A percentile compares a stretch with the other conserved stretches of the same genome.
Conservation (phyloP, 768 basidiomycete species). For the Dioszegia crocea region DNA sequence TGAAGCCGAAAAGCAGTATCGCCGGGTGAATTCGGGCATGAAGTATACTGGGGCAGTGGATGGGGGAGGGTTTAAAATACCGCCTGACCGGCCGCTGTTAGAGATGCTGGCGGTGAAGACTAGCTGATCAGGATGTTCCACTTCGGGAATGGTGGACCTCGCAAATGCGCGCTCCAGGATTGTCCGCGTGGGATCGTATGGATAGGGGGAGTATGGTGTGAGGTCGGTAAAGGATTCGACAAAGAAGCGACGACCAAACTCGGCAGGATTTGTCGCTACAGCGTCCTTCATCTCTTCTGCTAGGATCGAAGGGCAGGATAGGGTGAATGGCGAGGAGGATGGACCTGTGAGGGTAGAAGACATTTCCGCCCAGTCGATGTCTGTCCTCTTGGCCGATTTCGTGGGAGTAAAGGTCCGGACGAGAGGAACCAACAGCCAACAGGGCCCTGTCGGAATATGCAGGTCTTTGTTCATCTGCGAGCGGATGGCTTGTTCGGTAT, state of each 20-base stretch:
- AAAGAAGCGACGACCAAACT: slow-evolving; percentile 27
- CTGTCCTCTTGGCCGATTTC: neutral
- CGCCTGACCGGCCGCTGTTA: slow-evolving; percentile 13
- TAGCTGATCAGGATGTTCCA: slow-evolving; percentile 5
- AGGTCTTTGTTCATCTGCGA: slow-evolving; percentile 17
- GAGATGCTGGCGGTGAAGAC: slow-evolving; percentile 20
- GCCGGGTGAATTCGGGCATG: slow-evolving; percentile 20
- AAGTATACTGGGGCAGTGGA: neutral
- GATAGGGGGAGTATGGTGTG: slow-evolving; percentile 19
- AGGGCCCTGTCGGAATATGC: slow-evolving; percentile 4
- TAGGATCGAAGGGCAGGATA: neutral
- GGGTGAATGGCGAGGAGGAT: slow-evolving; percentile 9
- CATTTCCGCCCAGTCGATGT: slow-evolving; percentile 36
- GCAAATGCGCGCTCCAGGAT: slow-evolving; percentile 8
- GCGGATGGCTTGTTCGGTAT: slow-evolving; percentile 22
- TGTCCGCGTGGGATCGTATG: slow-evolving; percentile 3
- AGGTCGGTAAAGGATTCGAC: slow-evolving; percentile 17
- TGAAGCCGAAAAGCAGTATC: slow-evolving; percentile 25
- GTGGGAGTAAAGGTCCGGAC: slow-evolving; percentile 2
- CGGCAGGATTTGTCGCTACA: slow-evolving; percentile 10
- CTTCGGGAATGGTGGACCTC: neutral
- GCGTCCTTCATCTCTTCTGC: slow-evolving; percentile 9
- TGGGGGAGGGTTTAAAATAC: slow-evolving; percentile 9
- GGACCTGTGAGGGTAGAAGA: slow-evolving; percentile 3
- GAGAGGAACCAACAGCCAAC: slow-evolving; percentile 32